These are phyloP conservation scores for Colletotrichum sp. DNA, from an alignment of 2,329 filamentous ascomycete genomes.

Conservation along the genomic window DNA sequence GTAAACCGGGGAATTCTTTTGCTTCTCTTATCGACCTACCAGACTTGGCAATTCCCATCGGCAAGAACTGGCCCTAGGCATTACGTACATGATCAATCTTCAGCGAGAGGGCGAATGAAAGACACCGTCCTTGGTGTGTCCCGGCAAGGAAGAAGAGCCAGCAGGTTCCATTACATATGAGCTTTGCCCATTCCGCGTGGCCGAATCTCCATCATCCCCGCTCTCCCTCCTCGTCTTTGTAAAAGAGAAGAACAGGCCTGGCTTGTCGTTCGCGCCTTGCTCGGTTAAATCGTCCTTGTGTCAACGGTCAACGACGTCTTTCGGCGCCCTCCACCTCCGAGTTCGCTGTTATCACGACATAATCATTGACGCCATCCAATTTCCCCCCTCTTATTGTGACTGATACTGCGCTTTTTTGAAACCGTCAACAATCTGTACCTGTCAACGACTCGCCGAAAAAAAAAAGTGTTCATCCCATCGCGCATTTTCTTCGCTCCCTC, in stretches of 20 bases:
- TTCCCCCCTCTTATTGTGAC: neutral
- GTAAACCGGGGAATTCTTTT: neutral
- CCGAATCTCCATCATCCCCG: neutral
- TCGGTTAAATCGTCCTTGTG: neutral
- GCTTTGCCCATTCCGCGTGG: neutral
- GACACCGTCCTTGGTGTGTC: neutral
- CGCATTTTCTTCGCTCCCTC: neutral
- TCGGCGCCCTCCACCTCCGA: neutral
- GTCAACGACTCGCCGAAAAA: neutral
- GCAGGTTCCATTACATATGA: neutral
- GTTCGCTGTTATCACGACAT: neutral
- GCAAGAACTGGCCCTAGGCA: neutral
- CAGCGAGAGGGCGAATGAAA: neutral
- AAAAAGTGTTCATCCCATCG: neutral
- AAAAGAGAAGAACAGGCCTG: neutral
- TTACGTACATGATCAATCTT: constrained; percentile 4
- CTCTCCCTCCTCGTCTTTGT: neutral
- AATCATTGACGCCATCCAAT: neutral
- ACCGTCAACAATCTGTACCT: neutral
- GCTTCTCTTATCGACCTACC: constrained; percentile 12
- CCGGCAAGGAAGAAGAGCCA: neutral
- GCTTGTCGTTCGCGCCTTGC: neutral
- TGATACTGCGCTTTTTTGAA: neutral
- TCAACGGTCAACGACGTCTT: neutral
- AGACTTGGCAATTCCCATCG: neutral